Base-by-base conservation (phyloP, 2,329 filamentous ascomycete genomes). In the Colletotrichum godetiae region DNA sequence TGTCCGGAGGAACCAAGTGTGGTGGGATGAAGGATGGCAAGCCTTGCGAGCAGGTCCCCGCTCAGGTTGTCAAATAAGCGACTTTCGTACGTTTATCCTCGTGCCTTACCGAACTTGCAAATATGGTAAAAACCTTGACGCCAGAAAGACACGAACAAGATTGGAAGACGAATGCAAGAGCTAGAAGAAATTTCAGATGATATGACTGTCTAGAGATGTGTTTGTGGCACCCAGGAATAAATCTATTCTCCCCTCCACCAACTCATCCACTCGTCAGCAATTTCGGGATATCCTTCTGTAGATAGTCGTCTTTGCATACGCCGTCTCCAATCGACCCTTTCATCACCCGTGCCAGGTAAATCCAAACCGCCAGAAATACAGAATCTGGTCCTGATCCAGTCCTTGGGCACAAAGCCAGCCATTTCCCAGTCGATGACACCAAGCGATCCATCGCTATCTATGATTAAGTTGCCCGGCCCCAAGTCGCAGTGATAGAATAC, bases 371-470 rank as follows among this genome's bases (percentile, higher is more conserved):
- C 60, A 7, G 77, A 80, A n/a, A 81, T 37, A 56, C 76, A 74
- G 68, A 81, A 81, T 64, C 81, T 81, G 4, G 79, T 82, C 66
- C 78, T 73, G n/a, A 82, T 76, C 78, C 78, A 82, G 60, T 79
- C 78, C 10, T 46, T 75, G 2, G 80, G 79, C n/a, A 81, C 74
- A 55, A 76, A 81, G 2, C 80, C 79, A 52, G 79, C 78, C 56
- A 75, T 76, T 65, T 82, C 79, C 79, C 78, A 81, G 57, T 81
- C 77, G 29, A 81, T 80, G 22, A 81, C 78, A 1, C 79, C 78
- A 27, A 81, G 67, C 4, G 60, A 74, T 2, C 76, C 65, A 19
- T 59, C 74, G 10, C 55, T 64, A 57, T 66, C 76, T 19, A 81
- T 76, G 62, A 82, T 72, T 56, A 81, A 75, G 68, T 81, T 82